These are phyloP conservation scores for Dryas integrifolia DNA, from an alignment of 331 rosid genomes.

Conservation along the genomic window DNA sequence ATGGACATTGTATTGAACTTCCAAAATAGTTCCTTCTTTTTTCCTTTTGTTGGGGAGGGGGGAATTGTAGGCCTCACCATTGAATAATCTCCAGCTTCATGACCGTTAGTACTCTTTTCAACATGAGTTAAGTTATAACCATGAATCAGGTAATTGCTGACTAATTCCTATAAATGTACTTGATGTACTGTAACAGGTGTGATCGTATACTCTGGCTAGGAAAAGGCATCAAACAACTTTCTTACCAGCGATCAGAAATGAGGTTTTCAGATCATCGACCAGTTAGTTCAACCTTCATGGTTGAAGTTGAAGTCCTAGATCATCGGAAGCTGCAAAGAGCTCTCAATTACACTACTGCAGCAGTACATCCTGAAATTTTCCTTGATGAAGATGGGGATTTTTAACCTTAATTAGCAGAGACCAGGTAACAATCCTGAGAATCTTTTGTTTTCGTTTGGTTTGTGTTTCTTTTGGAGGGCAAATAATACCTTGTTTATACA, in stretches of 20 bases:
- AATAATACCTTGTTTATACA: background rate
- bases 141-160: background rate
- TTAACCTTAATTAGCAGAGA: constrained; percentile 20
- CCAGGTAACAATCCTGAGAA: constrained; percentile 18
- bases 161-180: background rate
- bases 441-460: background rate
- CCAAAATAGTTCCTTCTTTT: background rate
- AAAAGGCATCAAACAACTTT: constrained; percentile 71
- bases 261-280: constrained; percentile 85
- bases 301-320: constrained; percentile 84
- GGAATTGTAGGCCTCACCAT: background rate
- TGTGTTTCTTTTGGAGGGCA: too few relatives aligned
- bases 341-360: constrained; percentile 54
- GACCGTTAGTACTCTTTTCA: background rate
- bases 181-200: constrained; percentile 57
- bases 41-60: background rate
- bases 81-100: background rate
- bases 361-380: constrained; percentile 63
- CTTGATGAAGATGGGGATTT: constrained; percentile 45
- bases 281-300: constrained; percentile 65
- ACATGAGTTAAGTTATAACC: background rate
- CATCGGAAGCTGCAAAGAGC: constrained; percentile 77
- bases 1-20: background rate
- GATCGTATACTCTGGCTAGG: constrained; percentile 86
- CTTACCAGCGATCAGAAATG: constrained; percentile 60